Evolutionary conservation across 1,139 yeast species (phyloP), one percentile per base, ranked within the genome.

Genomic region (Sugiyamaella grinbergsii): DNA sequence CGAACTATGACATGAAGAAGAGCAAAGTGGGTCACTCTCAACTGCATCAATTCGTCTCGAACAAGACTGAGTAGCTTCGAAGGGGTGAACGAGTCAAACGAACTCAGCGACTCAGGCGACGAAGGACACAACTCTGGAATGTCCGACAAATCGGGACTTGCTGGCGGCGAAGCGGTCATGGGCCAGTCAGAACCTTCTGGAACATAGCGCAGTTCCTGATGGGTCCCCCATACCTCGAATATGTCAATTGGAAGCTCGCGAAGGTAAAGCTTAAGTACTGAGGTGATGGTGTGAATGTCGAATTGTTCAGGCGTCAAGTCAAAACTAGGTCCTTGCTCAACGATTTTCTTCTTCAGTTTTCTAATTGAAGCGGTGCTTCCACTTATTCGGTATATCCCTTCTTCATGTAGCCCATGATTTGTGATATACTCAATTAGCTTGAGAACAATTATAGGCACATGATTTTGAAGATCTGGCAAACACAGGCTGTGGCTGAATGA

Each of bases 231-330:
- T 6, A 49, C 71, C 0, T 85, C 81, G 42, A 88, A 75, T 36
- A 87, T 67, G 4, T 91, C 86, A 56, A 86, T 93, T 0, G 96
- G 96, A 39, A 89, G 70, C 58, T 85, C 94, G 58, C 96, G 75
- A 56, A 89, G 71, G 62, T 78, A 89, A 50, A 83, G 76, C 64
- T 89, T 89, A 54, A 89, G 81, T 55, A 90, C 78, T 43, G 95
- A 88, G 1, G 96, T 85, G 50, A 88, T 80, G 0, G 94, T 82
- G 65, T 89, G 93, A n/a, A 85, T 79, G 63, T 87, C 95, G 62
- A 83, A 82, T 59, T 81, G 75, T 34, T 76, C 78, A 54, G 80
- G 81, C 49, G 78, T 81, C 57, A 84, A 76, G 6, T 78, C 75
- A 56, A 85, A 81, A 5, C 78, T 79, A 4, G 91, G 93, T 20